These are phyloP conservation scores for Phytopythium montanum DNA, from an alignment of 352 stramenopile species.

Conservation along the genomic window DNA sequence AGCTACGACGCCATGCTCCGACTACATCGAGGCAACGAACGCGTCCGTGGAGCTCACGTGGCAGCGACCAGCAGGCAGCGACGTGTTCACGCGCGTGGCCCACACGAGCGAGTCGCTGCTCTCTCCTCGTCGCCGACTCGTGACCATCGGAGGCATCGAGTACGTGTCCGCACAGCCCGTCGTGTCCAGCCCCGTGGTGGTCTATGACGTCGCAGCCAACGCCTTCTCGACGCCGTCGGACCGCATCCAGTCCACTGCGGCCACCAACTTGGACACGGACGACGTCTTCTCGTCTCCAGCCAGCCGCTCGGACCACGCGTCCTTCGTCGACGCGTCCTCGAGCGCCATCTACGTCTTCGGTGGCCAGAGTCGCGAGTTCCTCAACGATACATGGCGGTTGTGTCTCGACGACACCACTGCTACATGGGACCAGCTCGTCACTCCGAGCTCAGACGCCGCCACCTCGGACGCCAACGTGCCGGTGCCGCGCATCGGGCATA, in stretches of 20 bases:
- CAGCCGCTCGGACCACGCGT: slow-evolving; percentile 53
- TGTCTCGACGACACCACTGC: slow-evolving; percentile 39
- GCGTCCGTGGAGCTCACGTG: slow-evolving; percentile 7
- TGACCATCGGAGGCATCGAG: slow-evolving; percentile 63
- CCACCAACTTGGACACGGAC: slow-evolving; percentile 16
- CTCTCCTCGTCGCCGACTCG: slow-evolving; percentile 9
- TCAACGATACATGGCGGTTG: slow-evolving; percentile 59
- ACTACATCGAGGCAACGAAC: not conserved
- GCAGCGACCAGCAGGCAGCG: not conserved
- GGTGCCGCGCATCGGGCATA: slow-evolving; percentile 48
- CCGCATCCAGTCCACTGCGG: slow-evolving; percentile 43
- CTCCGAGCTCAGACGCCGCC: slow-evolving; percentile 23
- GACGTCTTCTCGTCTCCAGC: slow-evolving; percentile 57
- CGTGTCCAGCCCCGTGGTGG: slow-evolving; percentile 46
- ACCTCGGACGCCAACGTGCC: slow-evolving; percentile 20
- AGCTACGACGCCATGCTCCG: not conserved
- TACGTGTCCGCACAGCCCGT: slow-evolving; percentile 70
- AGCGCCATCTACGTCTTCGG: slow-evolving; percentile 48
- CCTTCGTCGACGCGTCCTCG: slow-evolving; percentile 20
- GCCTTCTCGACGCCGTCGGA: slow-evolving; percentile 38
- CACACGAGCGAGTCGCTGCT: slow-evolving; percentile 6
- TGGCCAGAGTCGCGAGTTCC: slow-evolving; percentile 48
- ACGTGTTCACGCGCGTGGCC: slow-evolving; percentile 5
- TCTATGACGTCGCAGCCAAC: slow-evolving; percentile 42
- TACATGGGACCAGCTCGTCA: slow-evolving; percentile 52